phyloP scores from a whole-genome alignment of 345 rosid species.

The Pugionium cornutum region DNA sequence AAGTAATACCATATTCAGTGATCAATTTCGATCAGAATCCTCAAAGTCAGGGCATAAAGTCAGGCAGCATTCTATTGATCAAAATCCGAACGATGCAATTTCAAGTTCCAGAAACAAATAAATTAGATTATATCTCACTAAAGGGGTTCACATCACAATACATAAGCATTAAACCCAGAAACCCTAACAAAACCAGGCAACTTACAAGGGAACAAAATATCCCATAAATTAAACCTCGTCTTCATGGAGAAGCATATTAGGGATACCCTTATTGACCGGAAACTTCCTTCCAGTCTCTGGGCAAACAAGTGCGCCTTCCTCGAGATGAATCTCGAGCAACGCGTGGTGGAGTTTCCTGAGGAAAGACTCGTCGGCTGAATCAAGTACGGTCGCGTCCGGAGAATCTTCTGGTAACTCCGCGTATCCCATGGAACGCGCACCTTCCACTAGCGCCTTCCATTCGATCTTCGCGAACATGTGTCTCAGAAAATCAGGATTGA shows the following conservation, averaged over 20 bases:
- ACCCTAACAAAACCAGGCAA: background rate
- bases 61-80: background rate
- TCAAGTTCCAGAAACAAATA: background rate
- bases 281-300: conserved; percentile 80
- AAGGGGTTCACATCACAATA: conserved; percentile 18
- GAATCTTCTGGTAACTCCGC: conserved; percentile 65
- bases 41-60: background rate
- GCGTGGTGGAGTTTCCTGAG: conserved; percentile 78
- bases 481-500: conserved; percentile 68
- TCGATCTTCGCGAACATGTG: conserved; percentile 76
- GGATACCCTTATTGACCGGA: conserved; percentile 78
- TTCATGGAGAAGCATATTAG: conserved; percentile 95
- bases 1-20: background rate
- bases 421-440: conserved; percentile 68
- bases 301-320: conserved; percentile 89
- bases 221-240: conserved; percentile 65
- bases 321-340: conserved; percentile 79
- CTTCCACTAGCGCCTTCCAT: conserved; percentile 76
- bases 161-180: conserved; percentile 11
- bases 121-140: background rate
- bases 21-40: background rate
- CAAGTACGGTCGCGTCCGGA: conserved; percentile 49
- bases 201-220: background rate
- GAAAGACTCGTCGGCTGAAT: conserved; percentile 63
- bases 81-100: background rate